Base-by-base conservation (phyloP, 495 filamentous ascomycete genomes). In the Schizothecium vesticola region DNA sequence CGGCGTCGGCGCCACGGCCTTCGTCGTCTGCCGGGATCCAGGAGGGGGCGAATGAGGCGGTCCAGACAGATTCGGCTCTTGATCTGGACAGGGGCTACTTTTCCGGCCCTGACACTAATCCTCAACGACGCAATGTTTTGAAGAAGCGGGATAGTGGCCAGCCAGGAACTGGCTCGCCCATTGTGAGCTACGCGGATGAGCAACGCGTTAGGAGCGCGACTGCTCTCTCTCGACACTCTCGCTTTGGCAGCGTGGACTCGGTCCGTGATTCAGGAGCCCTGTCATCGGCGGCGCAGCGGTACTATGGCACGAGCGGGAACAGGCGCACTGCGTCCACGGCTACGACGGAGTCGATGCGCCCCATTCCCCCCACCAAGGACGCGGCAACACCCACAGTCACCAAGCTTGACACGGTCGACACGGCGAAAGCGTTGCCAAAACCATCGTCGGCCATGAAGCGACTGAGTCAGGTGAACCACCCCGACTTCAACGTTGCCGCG, bases 11-110 rank as follows among this genome's bases (percentile, higher is more conserved):
- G 21, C 75, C 74, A 56, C 63, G 70, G 29, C 75, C 75, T 57
- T 72, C 64, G 64, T 86, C 85, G 7, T 84, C 84, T 3, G 76
- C 82, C 12, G 83, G 82, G 10, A 75, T 80, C 56, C 80, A 82
- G 58, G 81, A 82, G 26, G 67, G 69, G 59, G 69, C 75, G 6
- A 70, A 75, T 10, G 74, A 77, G 61, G 62, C 70, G 24, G 74
- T 78, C 24, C 67, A 79, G 12, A 78, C 80, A 66, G 76, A 82
- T 67, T 78, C 78, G 12, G 74, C 77, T 4, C 77, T 78, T 43
- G 93, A 95, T 33, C 79, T 94, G 23, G 95, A 99, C 72, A 88
- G 92, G 24, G 95, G 93, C 22, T 98, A 98, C 77, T 96, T 97
- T 75, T 98, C 95, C 1, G 92, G 93, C 7, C 89, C 90, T 11